Conservation (phyloP, 2,329 filamentous ascomycete genomes). For the Phyllosticta citribraziliensis region DNA sequence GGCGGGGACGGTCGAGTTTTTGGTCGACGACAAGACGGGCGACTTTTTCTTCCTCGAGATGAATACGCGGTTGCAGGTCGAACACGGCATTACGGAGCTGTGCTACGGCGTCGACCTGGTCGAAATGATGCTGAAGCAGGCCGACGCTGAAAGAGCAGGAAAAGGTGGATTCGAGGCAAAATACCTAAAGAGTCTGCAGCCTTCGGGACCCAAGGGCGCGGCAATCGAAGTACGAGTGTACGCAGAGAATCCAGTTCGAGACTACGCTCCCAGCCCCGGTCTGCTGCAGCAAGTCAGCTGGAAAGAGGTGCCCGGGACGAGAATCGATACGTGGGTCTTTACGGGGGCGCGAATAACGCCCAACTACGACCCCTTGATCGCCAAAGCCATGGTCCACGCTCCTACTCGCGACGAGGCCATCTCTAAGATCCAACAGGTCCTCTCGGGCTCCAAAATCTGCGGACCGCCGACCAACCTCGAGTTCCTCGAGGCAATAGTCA, state of each 20-base stretch:
- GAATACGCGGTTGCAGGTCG: constrained; percentile 50
- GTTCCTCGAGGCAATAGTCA: constrained; percentile 44
- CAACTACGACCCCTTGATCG: constrained; percentile 49
- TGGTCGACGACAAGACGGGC: constrained; percentile 70
- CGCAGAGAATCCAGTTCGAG: constrained; percentile 48
- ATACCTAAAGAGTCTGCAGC: constrained; percentile 34
- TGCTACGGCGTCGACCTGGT: constrained; percentile 47
- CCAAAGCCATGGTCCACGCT: constrained; percentile 49
- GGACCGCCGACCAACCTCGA: constrained; percentile 50
- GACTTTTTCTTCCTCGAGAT: constrained; percentile 62
- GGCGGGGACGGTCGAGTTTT: constrained; percentile 83
- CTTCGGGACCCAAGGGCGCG: constrained; percentile 32
- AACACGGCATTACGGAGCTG: constrained; percentile 49
- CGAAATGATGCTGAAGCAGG: constrained; percentile 47
- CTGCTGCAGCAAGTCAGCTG: constrained; percentile 48
- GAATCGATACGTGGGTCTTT: constrained; percentile 56
- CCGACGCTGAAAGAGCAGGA: constrained; percentile 39
- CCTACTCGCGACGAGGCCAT: constrained; percentile 34
- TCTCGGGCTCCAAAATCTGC: constrained; percentile 38
- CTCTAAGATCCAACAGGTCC: constrained; percentile 32
- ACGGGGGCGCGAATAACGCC: constrained; percentile 48
- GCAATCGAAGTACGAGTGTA: constrained; percentile 48
- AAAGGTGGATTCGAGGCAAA: constrained; percentile 35
- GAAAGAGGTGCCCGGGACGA: constrained; percentile 37
- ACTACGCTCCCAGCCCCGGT: constrained; percentile 51